Evolutionary conservation across 306 rosid genomes (phyloP).

Genomic region (Castanea crenata): DNA sequence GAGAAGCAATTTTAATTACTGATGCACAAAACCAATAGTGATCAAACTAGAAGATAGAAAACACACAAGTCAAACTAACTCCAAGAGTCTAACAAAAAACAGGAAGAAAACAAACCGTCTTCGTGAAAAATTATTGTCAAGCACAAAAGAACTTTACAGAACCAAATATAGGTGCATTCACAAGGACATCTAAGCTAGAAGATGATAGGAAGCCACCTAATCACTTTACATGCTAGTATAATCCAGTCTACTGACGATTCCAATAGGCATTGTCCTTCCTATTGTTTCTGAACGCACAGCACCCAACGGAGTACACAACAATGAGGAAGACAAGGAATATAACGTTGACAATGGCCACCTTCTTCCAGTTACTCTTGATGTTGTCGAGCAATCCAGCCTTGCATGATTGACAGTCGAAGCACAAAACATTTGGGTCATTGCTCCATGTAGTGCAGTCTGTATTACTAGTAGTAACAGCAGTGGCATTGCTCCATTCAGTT

Average conservation of each 20-base stretch:
- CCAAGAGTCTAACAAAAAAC: neutral
- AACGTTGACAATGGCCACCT: slow-evolving; percentile 56
- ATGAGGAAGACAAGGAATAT: slow-evolving; percentile 57
- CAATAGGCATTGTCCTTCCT: slow-evolving; percentile 45
- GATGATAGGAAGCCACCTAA: slow-evolving; percentile 13
- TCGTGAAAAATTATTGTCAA: neutral
- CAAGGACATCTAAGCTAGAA: slow-evolving; percentile 5
- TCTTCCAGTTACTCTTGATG: slow-evolving; percentile 65
- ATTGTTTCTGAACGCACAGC: slow-evolving; percentile 83
- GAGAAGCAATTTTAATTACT: neutral
- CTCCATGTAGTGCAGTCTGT: slow-evolving; percentile 61
- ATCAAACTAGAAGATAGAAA: neutral
- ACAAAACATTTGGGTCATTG: slow-evolving; percentile 35
- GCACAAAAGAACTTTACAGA: slow-evolving; percentile 1
- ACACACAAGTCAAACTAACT: neutral
- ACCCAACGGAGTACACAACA: slow-evolving; percentile 69
- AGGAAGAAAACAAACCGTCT: neutral
- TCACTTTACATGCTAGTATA: slow-evolving; percentile 29
- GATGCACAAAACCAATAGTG: neutral
- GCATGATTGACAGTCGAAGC: slow-evolving; percentile 80
- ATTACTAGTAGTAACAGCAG: neutral
- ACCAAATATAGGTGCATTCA: slow-evolving; percentile 14
- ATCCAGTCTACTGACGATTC: slow-evolving; percentile 19
- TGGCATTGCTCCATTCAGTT: slow-evolving; percentile 34
- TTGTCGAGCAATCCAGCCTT: slow-evolving; percentile 79